Evolutionary conservation across 352 stramenopile species (phyloP).

Genomic region (Globisporangium echinulatum): DNA sequence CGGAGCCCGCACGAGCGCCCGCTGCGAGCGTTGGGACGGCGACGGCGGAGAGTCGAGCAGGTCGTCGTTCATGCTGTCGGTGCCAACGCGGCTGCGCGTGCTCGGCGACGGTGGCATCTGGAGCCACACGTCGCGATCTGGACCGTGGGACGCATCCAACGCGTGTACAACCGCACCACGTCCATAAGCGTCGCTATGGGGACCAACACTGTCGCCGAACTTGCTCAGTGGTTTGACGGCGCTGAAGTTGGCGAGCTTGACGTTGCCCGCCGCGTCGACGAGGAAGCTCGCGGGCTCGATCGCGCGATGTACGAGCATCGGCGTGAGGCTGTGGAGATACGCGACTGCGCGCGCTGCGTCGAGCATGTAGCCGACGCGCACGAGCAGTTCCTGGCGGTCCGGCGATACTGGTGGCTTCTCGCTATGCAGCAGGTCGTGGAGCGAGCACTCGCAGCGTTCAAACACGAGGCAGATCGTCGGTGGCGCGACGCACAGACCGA

Average conservation of each 20-base stretch:
- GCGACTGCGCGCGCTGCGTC: conserved; percentile 50
- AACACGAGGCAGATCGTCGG: conserved; percentile 57
- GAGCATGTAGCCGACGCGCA: conserved; percentile 50
- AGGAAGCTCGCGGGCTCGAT: conserved; percentile 93
- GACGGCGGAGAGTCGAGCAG: background rate
- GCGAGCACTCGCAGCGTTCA: conserved; percentile 47
- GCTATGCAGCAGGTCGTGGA: conserved; percentile 33
- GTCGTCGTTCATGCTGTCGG: background rate
- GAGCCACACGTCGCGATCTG: background rate
- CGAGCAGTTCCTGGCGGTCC: conserved; percentile 36
- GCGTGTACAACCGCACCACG: background rate
- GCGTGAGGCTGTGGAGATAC: conserved; percentile 63
- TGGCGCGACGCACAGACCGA: conserved; percentile 52
- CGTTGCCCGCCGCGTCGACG: conserved; percentile 30
- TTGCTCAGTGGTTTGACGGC: conserved; percentile 25
- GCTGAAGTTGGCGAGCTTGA: conserved; percentile 67
- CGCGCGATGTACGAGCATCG: conserved; percentile 78
- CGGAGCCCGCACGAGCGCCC: background rate
- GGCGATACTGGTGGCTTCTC: conserved; percentile 11
- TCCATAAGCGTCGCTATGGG: no score
- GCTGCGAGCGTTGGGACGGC: conserved; percentile 4
- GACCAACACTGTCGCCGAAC: background rate
- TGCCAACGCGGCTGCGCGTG: background rate
- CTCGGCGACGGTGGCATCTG: background rate
- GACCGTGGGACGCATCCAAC: background rate